Conservation (phyloP, 2,329 filamentous ascomycete genomes). For the Thermothelomyces thermophilus region DNA sequence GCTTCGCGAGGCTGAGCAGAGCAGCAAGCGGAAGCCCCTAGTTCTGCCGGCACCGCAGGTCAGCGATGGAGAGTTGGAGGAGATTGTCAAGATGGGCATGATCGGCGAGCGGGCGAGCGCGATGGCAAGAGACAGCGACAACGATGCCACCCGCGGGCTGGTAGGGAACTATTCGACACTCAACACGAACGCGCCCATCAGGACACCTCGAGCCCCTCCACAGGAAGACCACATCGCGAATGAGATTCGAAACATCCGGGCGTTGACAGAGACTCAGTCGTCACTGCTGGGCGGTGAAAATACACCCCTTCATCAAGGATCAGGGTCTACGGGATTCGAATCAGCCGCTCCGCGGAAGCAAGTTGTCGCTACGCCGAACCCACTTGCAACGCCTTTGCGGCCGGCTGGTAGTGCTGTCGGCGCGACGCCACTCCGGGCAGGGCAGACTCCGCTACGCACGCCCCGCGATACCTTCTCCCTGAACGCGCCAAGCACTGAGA, state of each 20-base stretch:
- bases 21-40: conserved; percentile 82
- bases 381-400: conserved; percentile 82
- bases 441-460: conserved; percentile 79
- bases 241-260: conserved; percentile 88
- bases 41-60: conserved; percentile 85
- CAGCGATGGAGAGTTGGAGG: conserved; percentile 84
- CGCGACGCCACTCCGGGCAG: conserved; percentile 62
- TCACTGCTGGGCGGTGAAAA: conserved; percentile 92
- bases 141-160: conserved; percentile 75
- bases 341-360: conserved; percentile 76
- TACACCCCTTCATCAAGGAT: conserved; percentile 75
- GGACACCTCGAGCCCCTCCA: conserved; percentile 83
- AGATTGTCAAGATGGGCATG: conserved; percentile 98
- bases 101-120: conserved; percentile 78
- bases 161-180: conserved; percentile 81
- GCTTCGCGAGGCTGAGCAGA: conserved; percentile 92
- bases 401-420: conserved; percentile 55
- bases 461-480: conserved; percentile 82
- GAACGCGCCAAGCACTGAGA: conserved; percentile 62
- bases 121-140: conserved; percentile 70
- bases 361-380: conserved; percentile 84
- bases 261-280: conserved; percentile 88
- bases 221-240: conserved; percentile 96
- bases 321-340: conserved; percentile 79
- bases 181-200: conserved; percentile 76